Percentiles rank a stretch among this genome's conserved stretches.
These are phyloP conservation scores for Fusarium hainanense DNA, from an alignment of 2,329 filamentous ascomycete genomes.

Conservation along the genomic window DNA sequence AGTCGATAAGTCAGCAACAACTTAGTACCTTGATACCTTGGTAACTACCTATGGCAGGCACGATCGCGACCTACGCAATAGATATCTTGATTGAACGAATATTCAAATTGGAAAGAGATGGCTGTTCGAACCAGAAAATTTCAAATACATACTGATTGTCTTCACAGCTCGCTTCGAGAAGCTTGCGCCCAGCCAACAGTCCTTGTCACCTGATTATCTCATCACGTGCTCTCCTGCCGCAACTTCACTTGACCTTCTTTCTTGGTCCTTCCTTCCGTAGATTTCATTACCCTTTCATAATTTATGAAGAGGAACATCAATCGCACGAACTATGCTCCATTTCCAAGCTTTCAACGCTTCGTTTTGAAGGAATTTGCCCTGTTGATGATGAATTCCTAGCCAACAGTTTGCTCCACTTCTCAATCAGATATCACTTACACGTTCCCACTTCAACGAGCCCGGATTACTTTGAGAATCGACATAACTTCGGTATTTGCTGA, in stretches of 20 bases:
- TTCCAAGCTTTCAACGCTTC: too few relatives aligned
- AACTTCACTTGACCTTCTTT: constrained; percentile 13
- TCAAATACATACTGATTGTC: background rate
- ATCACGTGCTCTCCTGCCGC: constrained; percentile 11
- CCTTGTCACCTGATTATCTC: background rate
- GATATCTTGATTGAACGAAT: background rate
- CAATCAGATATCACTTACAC: constrained; percentile 8
- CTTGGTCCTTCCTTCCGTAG: background rate
- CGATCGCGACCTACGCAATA: background rate
- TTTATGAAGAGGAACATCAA: background rate
- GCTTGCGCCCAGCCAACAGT: background rate
- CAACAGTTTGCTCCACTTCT: background rate
- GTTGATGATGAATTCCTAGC: background rate
- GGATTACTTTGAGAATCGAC: background rate
- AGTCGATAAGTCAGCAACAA: constrained; percentile 46
- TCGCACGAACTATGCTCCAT: rapidly evolving
- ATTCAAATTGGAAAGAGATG: background rate
- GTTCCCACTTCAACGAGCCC: background rate
- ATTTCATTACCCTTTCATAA: background rate
- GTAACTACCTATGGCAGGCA: background rate
- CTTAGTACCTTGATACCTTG: background rate
- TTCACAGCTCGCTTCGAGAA: background rate
- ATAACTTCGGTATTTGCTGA: background rate
- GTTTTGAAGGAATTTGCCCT: background rate
- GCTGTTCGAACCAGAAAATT: background rate